Evolutionary conservation across 257 asterid genomes (phyloP), one percentile per base, ranked within the genome.

Genomic region (Capsicum pubescens): DNA sequence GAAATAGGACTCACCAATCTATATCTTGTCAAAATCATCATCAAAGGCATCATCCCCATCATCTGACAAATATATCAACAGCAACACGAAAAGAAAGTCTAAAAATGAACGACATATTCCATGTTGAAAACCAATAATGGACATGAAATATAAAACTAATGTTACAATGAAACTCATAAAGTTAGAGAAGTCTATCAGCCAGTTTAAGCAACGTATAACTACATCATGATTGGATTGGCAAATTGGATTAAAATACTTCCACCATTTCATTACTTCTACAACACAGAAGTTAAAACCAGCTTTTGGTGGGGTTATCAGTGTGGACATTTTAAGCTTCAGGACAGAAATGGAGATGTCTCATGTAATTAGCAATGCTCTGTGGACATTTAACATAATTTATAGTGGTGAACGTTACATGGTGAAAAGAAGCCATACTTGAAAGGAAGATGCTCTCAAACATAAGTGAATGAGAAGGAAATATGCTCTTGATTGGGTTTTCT

Each of bases 1-100:
- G 63, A 52, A 74, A 14, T 4, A 8, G 14, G 63, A 69, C 81
- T 76, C 81, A 94, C 98, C 91, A 79, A 58, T 85, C 90, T 91
- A 93, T 85, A 93, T 84, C 93, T 89, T 92, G 89, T 94, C 96
- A 90, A 94, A 94, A 88, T 95, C 99, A 84, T 93, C 98, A 63
- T 93, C 98, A 54, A 94, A 90, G 76, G 88, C 95, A 81, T 90
- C 89, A 83, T 87, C 91, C 9, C 92, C 95, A 85, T 88, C 98
- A 88, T 95, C 99, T 95, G 91, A 86, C 42, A 89, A 87, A 86
- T 68, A 50, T 63, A 12, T 76, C 81, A 76, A 52, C 46, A 26
- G 81, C 14, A 76, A 76, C 26, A 76, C 21, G 48, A 76, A 76
- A 44, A 52, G 60, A 8, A 52, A 76, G 52, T 54, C 81, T 46